A percentile compares a stretch with the other conserved stretches of the same genome.
Evolutionary conservation across 2,329 filamentous ascomycete genomes (phyloP).

Genomic region (Apiospora phragmitis): DNA sequence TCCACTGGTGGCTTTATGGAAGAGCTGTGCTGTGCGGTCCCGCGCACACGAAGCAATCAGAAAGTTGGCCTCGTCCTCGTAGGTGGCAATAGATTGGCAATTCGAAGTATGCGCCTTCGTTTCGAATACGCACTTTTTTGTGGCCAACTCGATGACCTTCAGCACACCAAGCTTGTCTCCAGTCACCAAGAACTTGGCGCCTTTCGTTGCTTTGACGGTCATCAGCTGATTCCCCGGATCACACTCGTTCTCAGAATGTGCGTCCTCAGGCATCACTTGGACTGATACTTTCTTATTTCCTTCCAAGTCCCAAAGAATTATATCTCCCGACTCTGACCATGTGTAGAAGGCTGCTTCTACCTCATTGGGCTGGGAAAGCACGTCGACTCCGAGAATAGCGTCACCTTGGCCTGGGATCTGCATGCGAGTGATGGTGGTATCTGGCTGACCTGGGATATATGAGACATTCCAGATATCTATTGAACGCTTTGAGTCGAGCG

Average conservation of each 20-base stretch:
- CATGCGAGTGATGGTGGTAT: constrained; percentile 44
- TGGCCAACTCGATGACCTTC: constrained; percentile 64
- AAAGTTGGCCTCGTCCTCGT: constrained; percentile 59
- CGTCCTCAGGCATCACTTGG: constrained; percentile 69
- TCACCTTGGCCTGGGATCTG: constrained; percentile 65
- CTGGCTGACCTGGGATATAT: constrained; percentile 41
- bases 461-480: constrained; percentile 66
- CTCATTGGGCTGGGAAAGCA: constrained; percentile 60
- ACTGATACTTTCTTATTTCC: constrained; percentile 68
- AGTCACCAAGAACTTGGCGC: constrained; percentile 69
- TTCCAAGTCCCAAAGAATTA: constrained; percentile 80
- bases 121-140: constrained; percentile 63
- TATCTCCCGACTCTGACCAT: constrained; percentile 79
- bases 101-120: constrained; percentile 86
- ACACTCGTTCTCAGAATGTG: constrained; percentile 47
- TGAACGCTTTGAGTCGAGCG: constrained; percentile 72
- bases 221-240: constrained; percentile 60
- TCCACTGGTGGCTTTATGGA: constrained; percentile 58
- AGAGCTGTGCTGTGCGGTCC: constrained; percentile 93
- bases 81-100: constrained; percentile 77
- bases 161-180: constrained; percentile 88
- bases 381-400: constrained; percentile 71
- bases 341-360: constrained; percentile 77
- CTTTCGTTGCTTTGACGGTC: constrained; percentile 58
- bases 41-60: constrained; percentile 82